Base-by-base conservation (phyloP, 805 yeast species). In the Zygosaccharomyces siamensis region DNA sequence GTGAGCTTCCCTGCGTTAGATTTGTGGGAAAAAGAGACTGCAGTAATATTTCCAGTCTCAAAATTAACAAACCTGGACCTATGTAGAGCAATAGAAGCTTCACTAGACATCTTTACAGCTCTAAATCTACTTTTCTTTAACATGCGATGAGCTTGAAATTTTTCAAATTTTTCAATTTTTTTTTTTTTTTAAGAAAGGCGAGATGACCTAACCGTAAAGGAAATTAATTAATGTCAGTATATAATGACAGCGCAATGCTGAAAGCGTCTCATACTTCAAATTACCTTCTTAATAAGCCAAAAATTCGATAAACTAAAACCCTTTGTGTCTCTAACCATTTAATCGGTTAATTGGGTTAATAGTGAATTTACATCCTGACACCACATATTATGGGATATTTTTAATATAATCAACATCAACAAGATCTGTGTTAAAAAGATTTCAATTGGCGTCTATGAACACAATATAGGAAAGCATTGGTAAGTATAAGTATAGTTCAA, bases 41-140 rank as follows among this genome's bases (percentile, higher is more conserved):
- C 78, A 0, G 97, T 88, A 47, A 92, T 84, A 20, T 88, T 80
- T 46, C 85, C 89, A 3, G 97, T 92, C 10, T 84, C 79, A 58
- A 80, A 86, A 66, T 92, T 96, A 68, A 89, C 89, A 70, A 93
- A 92, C 47, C 96, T 77, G 66, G 96, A 86, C 61, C 97, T 80
- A 68, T 92, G 97, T 56, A 92, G 52, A 16, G 53, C 53, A 40
- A 56, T 40, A 12, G 47, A 32, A 12, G 47, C 52, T 30, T 48
- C 50, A 8, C 28, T 43, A n/a, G 51, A 43, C 55, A 51, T 53
- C 45, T 27, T 43, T 32, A 39, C 37, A 24, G 42, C 33, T 47
- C 35, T 39, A 42, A 33, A 21, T 32, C 11, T 23, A 35, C 37
- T 37, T 24, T 18, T 35, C 5, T 32, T 7, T 18, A 45, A 20